Evolutionary conservation across 345 rosid species (phyloP).

Genomic region (Salix arbutifolia): DNA sequence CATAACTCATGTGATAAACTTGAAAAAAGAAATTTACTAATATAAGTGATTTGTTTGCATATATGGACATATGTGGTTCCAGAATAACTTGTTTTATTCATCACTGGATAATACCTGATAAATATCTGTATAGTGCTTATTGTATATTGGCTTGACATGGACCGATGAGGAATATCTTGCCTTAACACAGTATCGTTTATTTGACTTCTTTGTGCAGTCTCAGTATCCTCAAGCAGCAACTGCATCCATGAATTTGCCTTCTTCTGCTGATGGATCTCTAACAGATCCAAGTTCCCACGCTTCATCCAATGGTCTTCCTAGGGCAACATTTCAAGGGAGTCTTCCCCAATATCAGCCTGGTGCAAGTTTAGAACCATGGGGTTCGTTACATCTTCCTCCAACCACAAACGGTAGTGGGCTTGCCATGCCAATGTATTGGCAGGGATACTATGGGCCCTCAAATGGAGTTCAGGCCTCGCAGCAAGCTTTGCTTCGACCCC

Average conservation of each 20-base stretch:
- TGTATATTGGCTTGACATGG: neutral
- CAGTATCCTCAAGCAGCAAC: slow-evolving; percentile 34
- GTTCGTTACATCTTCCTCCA: slow-evolving; percentile 23
- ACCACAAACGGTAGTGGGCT: slow-evolving; percentile 26
- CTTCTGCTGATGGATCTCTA: slow-evolving; percentile 27
- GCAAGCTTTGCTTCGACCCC: slow-evolving; percentile 35
- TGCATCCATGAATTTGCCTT: slow-evolving; percentile 28
- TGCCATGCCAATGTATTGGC: slow-evolving; percentile 49
- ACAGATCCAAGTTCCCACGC: slow-evolving; percentile 22
- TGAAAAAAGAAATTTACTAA: neutral
- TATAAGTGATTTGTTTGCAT: neutral
- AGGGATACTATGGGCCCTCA: slow-evolving; percentile 37
- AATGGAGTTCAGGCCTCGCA: slow-evolving; percentile 34
- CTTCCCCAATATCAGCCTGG: slow-evolving; percentile 37
- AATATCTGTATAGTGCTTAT: neutral
- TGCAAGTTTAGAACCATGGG: slow-evolving; percentile 31
- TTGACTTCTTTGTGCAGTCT: slow-evolving; percentile 29
- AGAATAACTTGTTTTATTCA: neutral
- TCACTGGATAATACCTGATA: neutral
- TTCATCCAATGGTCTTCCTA: slow-evolving; percentile 18
- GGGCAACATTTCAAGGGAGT: slow-evolving; percentile 30
- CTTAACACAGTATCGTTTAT: neutral
- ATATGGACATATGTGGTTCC: neutral
- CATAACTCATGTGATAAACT: neutral
- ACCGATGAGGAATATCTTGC: neutral